Evolutionary conservation across 2,329 filamentous ascomycete species (phyloP), one percentile per base, ranked within the genome.

Genomic region (Microcera coccophila): DNA sequence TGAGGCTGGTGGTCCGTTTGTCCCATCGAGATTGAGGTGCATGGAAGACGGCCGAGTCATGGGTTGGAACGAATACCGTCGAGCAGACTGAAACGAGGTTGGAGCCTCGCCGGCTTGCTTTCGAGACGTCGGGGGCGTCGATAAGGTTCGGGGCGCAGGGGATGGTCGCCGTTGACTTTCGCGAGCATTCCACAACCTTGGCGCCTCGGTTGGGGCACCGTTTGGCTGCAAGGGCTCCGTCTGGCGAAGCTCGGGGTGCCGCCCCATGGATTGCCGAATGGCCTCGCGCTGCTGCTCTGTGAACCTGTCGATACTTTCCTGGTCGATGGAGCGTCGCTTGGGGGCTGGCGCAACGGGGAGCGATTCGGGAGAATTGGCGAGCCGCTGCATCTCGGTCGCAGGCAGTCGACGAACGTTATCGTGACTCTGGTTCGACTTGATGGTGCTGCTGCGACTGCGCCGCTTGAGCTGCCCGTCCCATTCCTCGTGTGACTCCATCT

Each of bases 361-460:
- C 1, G 79, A 82, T 20, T 79, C 76, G 5, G 78, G 77, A 2
- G 75, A 71, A 20, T 71, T 73, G 12, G 76, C 73, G 45, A 84
- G 62, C 45, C 78, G 74, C 40, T 79, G 73, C 58, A 83, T 80
- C 54, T 81, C 76, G 28, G 70, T 74, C 7, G 75, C 75, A 0
- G 79, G 80, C 19, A 83, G 66, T 28, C 76, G 73, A 41, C 75
- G 71, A 36, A 80, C 63, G 36, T 65, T 71, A 46, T 72, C 73
- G 32, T 65, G 61, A 48, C 64, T 68, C 22, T 49, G 50, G 4
- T 56, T 52, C 44, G 58, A 63, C 43, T 53, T 61, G 37, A 61
- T 55, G 21, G 63, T 54, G 29, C 54, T 60, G 47, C 58, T 65
- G 17, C 57, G 57, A 35, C 58, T 57, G 26, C 59, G 50, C 9